Evolutionary conservation across 768 basidiomycete species (phyloP).

Genomic region (Rhodotorula paludigena): DNA sequence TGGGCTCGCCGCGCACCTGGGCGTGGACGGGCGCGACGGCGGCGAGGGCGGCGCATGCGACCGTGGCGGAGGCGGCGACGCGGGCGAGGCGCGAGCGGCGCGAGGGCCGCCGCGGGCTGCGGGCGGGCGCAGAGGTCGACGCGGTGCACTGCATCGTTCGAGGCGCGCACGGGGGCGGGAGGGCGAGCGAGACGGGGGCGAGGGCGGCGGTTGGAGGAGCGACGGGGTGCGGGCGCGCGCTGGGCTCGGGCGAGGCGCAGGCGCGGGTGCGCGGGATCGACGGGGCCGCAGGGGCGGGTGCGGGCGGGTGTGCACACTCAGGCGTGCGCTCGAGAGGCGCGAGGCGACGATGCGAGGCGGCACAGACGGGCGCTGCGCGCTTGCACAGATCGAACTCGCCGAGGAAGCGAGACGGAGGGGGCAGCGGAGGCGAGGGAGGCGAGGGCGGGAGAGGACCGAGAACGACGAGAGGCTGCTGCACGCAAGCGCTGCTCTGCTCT

Average conservation of each 20-base stretch:
- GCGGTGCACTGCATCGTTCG: not conserved
- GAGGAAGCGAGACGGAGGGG: no score
- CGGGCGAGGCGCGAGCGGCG: not conserved
- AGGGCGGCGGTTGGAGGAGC: not conserved
- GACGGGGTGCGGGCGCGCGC: not conserved
- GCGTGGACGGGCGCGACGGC: not conserved
- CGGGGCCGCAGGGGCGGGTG: not conserved
- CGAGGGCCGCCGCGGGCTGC: no score
- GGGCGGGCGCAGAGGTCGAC: not conserved
- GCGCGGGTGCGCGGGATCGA: not conserved
- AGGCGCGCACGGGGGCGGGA: not conserved
- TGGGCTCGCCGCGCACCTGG: slow-evolving; percentile 32
- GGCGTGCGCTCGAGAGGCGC: no score
- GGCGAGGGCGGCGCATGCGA: not conserved
- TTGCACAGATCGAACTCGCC: no score
- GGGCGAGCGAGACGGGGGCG: not conserved
- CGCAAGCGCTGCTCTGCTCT: no score
- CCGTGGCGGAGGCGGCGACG: not conserved
- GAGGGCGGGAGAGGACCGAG: no score
- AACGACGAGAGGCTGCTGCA: no score
- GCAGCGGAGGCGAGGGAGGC: no score
- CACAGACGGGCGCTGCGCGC: no score
- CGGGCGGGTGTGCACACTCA: not conserved
- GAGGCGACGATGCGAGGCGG: no score
- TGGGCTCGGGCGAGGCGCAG: not conserved